Conservation (phyloP, 768 basidiomycete species). For the Pleurotus pulmonarius region DNA sequence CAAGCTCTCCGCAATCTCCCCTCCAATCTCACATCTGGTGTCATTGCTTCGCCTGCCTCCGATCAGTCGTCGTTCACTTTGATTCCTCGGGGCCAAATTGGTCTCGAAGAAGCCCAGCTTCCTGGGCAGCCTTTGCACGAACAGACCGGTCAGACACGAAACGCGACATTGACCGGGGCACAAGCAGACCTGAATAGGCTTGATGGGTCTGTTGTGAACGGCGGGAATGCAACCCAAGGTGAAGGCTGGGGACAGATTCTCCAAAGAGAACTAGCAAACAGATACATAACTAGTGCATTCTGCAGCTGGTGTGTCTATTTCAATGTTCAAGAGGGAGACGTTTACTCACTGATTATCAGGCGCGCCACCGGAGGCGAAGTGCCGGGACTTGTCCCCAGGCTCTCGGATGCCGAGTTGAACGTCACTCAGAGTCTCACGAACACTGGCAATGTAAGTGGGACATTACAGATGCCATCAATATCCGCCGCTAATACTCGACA, state of each 20-base stretch:
- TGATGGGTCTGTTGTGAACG: conserved; percentile 57
- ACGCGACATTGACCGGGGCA: conserved; percentile 48
- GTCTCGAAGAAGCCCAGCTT: conserved; percentile 62
- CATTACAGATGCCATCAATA: neutral
- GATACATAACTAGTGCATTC: conserved; percentile 77
- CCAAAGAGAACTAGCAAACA: conserved; percentile 73
- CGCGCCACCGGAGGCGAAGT: conserved; percentile 88
- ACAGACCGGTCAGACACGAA: conserved; percentile 24
- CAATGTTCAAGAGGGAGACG: neutral
- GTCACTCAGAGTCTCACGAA: conserved; percentile 62
- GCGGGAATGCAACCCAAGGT: conserved; percentile 53
- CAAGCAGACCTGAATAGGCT: conserved; percentile 58
- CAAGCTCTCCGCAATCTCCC: conserved; percentile 76
- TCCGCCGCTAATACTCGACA: neutral
- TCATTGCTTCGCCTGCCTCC: conserved; percentile 45
- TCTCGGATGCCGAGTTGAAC: conserved; percentile 69
- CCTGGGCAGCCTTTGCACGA: conserved; percentile 58
- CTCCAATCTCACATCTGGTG: conserved; percentile 56
- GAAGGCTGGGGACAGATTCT: conserved; percentile 69
- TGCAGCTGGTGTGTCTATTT: conserved; percentile 73
- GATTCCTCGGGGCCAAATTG: conserved; percentile 80
- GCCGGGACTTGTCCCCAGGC: conserved; percentile 58
- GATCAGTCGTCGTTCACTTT: conserved; percentile 62
- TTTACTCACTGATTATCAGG: conserved; percentile 34
- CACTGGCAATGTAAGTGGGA: conserved; percentile 61